Evolutionary conservation across 176 grass and related monocot genomes (phyloP), one percentile per base, ranked within the genome.

Genomic region (Puya raimondii): DNA sequence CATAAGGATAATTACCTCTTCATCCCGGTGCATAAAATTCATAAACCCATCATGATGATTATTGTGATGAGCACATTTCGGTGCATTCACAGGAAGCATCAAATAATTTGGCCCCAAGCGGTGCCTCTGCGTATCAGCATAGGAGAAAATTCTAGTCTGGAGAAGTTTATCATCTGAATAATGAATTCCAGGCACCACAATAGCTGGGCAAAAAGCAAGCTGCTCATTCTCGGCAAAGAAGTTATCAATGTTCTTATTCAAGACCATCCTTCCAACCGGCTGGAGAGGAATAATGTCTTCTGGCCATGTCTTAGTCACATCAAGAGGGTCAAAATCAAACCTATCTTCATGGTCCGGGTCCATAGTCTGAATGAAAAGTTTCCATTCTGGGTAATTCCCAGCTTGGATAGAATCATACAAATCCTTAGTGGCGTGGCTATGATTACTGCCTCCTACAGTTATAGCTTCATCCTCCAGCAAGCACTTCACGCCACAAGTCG

Each of bases 141-240:
- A 91, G 7, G 91, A 96, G 53, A 96, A 96, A 63, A 91, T 79
- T 76, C 91, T 91, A 0, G 85, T 96, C 72, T 96, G 91, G 10
- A 96, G 85, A 52, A 96, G 74, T 73, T 96, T 96, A 79, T 96
- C 91, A 72, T 96, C 91, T 67, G 91, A 96, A 66, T 96, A 91
- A 71, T 96, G 71, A 63, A 96, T 85, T 72, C 87, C 91, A 74
- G 87, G 91, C 56, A 96, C 87, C 2, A 87, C 79, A 59, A 96
- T 79, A 6, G 91, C 82, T n/a, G 91, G 91, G 75, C 91, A 96
- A 63, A 96, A 96, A 67, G 87, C 91, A 64, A 91, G 88, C 1
- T 91, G 85, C 72, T 96, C 91, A 64, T 96, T 91, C 73, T 91
- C 88, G 0, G 80, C 79, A 18, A 91, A 91, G 80, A 96, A 91